phyloP scores from a whole-genome alignment of 805 yeast species.

The Candida sithepensis region DNA sequence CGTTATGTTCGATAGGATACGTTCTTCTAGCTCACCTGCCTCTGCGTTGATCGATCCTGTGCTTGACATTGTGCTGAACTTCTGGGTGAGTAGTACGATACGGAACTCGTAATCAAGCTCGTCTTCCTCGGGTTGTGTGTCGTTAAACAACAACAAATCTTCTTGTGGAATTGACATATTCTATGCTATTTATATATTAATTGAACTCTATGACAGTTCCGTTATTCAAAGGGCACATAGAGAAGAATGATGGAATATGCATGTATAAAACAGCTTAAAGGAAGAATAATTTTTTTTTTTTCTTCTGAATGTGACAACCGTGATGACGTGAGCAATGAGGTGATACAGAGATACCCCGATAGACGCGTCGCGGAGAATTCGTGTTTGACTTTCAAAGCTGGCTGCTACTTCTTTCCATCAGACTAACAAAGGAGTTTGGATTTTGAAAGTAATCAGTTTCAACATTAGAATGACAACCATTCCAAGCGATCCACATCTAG shows the following conservation, averaged over 20 bases:
- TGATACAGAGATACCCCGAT: too few species aligned
- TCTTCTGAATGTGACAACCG: too few species aligned
- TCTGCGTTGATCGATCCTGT: constrained; percentile 14
- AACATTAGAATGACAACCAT: neutral
- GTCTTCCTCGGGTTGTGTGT: constrained; percentile 22
- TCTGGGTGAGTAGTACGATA: constrained; percentile 39
- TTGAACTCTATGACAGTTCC: too few species aligned
- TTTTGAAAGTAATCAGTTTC: too few species aligned
- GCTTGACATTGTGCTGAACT: constrained; percentile 32
- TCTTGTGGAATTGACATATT: constrained; percentile 4
- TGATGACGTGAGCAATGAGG: too few species aligned
- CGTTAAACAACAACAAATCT: constrained; percentile 8
- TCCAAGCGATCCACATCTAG: neutral
- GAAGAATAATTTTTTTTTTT: too few species aligned
- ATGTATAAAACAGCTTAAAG: too few species aligned
- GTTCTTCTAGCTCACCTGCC: constrained; percentile 43
- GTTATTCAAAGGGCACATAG: too few species aligned
- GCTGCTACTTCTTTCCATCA: neutral
- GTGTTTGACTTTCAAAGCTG: too few species aligned
- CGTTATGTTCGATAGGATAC: constrained; percentile 41
- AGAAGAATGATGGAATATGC: too few species aligned
- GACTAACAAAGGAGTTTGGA: neutral
- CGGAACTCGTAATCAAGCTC: constrained; percentile 47
- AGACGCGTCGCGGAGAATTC: too few species aligned
- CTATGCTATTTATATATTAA: too few species aligned